phyloP scores from a whole-genome alignment of 2,329 filamentous ascomycete genomes.

The Neoscytalidium dimidiatum region DNA sequence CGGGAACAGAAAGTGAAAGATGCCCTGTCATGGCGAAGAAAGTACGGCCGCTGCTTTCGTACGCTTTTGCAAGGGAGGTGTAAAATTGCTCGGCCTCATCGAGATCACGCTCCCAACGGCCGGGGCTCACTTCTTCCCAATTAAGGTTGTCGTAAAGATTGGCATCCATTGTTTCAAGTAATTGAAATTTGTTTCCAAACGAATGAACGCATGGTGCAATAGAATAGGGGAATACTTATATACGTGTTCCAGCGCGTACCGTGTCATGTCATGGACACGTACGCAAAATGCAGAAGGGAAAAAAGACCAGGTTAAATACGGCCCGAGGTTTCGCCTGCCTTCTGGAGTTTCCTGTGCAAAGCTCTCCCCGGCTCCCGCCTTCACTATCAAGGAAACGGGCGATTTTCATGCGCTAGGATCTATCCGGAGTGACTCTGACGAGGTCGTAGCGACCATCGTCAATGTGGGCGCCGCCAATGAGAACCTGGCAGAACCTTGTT shows the following conservation, averaged over 20 bases:
- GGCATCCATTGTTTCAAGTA: background rate
- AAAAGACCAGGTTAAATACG: too few species aligned
- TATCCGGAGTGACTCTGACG: too few species aligned
- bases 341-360: too few species aligned
- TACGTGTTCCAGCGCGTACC: too few species aligned
- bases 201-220: background rate
- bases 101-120: constrained; percentile 38
- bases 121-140: constrained; percentile 18
- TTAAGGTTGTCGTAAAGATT: background rate
- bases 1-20: constrained; percentile 31
- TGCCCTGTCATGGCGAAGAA: constrained; percentile 48
- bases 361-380: too few species aligned
- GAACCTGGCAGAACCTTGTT: background rate
- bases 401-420: too few species aligned
- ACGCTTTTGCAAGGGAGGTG: constrained; percentile 36
- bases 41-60: constrained; percentile 40
- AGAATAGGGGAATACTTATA: background rate
- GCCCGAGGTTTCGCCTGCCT: too few species aligned
- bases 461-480: background rate
- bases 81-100: constrained; percentile 49
- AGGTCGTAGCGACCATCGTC: too few species aligned
- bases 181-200: background rate
- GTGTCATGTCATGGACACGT: too few species aligned
- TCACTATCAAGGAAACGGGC: too few species aligned
- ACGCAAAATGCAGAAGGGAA: too few species aligned